These are phyloP conservation scores for Elsinoe batatas DNA, from an alignment of 2,329 filamentous ascomycete genomes.

Conservation along the genomic window DNA sequence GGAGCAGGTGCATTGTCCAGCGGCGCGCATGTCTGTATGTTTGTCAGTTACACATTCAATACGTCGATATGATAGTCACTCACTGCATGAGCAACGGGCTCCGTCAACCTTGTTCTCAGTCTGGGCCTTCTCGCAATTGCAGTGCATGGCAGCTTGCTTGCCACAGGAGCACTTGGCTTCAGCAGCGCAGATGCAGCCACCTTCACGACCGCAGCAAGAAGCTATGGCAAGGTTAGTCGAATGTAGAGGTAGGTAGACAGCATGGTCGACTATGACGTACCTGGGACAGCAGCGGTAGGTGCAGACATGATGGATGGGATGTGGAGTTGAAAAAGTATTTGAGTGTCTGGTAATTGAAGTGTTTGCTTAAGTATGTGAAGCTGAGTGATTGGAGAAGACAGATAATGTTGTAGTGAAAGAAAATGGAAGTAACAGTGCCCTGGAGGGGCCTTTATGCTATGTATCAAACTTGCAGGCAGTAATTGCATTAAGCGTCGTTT, in stretches of 20 bases:
- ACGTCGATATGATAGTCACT: constrained; percentile 21
- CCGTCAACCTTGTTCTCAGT: constrained; percentile 66
- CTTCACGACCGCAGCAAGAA: constrained; percentile 50
- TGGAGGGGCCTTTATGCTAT: neutral
- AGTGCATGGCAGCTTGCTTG: constrained; percentile 75
- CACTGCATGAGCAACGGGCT: constrained; percentile 72
- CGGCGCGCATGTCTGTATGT: constrained; percentile 54
- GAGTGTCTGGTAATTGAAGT: neutral
- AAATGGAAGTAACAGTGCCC: neutral
- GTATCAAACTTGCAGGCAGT: no score
- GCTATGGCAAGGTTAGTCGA: constrained; percentile 31
- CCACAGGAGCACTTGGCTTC: constrained; percentile 75
- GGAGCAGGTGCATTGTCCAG: constrained; percentile 73
- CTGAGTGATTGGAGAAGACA: neutral
- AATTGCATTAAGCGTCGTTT: neutral
- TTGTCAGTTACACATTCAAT: neutral
- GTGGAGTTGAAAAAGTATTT: neutral
- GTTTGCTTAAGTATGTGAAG: neutral
- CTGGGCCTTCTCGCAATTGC: constrained; percentile 68
- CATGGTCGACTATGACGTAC: constrained; percentile 21
- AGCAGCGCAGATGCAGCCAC: constrained; percentile 42
- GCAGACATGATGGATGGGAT: constrained; percentile 29
- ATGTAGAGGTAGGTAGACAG: constrained; percentile 9
- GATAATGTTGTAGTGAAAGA: neutral
- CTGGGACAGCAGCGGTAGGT: constrained; percentile 33